Conservation (phyloP, 2,329 filamentous ascomycete species). For the Teratosphaeria zuluensis region DNA sequence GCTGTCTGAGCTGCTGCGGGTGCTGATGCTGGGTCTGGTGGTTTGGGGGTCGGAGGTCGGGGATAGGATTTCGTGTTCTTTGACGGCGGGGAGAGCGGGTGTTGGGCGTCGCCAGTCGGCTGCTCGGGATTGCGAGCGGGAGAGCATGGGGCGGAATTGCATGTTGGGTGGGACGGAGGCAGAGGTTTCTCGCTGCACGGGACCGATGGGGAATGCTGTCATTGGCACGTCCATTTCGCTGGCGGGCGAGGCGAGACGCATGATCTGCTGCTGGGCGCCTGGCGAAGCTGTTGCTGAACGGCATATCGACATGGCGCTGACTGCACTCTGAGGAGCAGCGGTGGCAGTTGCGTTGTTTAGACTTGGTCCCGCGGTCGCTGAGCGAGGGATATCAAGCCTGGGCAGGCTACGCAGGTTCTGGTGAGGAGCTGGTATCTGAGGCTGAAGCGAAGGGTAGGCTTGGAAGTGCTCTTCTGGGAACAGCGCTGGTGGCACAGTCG, state of each 20-base stretch:
- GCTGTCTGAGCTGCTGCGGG: conserved; percentile 11
- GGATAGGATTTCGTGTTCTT: conserved; percentile 41
- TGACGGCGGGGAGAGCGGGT: conserved; percentile 59
- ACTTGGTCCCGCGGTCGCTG: conserved; percentile 28
- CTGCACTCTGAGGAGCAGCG: neutral
- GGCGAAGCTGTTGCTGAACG: conserved; percentile 41
- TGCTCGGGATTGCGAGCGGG: conserved; percentile 26
- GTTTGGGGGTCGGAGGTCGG: conserved; percentile 23
- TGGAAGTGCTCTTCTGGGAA: conserved; percentile 16
- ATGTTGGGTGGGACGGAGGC: conserved; percentile 93
- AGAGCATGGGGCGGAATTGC: conserved; percentile 52
- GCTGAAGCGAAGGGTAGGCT: conserved; percentile 26
- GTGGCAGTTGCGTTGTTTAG: conserved; percentile 12
- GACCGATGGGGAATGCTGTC: conserved; percentile 60
- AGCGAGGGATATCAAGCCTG: conserved; percentile 46
- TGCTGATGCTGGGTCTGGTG: conserved; percentile 25
- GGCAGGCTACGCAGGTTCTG: conserved; percentile 47
- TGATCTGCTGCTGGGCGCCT: conserved; percentile 31
- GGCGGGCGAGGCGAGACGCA: conserved; percentile 75
- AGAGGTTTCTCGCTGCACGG: conserved; percentile 66
- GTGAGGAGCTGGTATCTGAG: conserved; percentile 34
- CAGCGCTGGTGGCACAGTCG: conserved; percentile 12
- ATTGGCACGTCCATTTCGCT: conserved; percentile 85
- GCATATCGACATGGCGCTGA: conserved; percentile 34
- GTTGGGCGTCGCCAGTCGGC: conserved; percentile 51